Evolutionary conservation across 2,329 filamentous ascomycete species (phyloP), one percentile per base, ranked within the genome.

Genomic region (Phyllosticta citrichinensis): DNA sequence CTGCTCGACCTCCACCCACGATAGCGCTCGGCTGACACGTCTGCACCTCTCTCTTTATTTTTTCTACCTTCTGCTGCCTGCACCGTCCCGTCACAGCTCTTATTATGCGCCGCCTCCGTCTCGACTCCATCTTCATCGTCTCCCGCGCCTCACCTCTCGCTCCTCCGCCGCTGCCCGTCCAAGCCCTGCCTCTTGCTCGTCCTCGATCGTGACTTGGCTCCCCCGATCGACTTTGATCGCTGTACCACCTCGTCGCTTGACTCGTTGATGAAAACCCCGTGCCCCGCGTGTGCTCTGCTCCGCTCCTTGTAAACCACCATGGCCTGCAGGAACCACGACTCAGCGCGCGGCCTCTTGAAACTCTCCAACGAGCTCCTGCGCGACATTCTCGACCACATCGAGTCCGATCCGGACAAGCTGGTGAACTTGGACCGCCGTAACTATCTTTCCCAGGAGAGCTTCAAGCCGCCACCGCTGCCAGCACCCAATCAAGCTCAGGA

Each of bases 401-500:
- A 78, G 60, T 75, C 76, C n/a, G 78, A 81, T 63, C 75, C 78
- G 35, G 77, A 80, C 55, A 79, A 78, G 66, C 74, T 77, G 30
- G 75, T 80, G 61, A 76, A 74, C 40, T 75, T 80, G 58, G 79
- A 80, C 64, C 75, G 77, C 59, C 74, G 78, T 64, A 76, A 75
- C 62, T 81, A 79, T 66, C 72, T 81, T 33, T 81, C 80, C 24
- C 77, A 78, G 62, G 80, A 81, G 67, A 79, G 77, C 71, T 79
- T 81, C 70, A 77, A 75, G 63, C 71, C 71, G 57, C 75, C 76
- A 52, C 73, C 73, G 12, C 73, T 71, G 8, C 74, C 75, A 4
- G 71, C 74, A 27, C 73, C 70, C 51, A 73, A 76, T 60, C 76
- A 77, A 55, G 71, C 75, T 5, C 71, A 75, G 59, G 75, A 76